A percentile compares a stretch with the other conserved stretches of the same genome.
These are phyloP conservation scores for Filosporella fistucella DNA, from an alignment of 495 filamentous ascomycete species.

Conservation along the genomic window DNA sequence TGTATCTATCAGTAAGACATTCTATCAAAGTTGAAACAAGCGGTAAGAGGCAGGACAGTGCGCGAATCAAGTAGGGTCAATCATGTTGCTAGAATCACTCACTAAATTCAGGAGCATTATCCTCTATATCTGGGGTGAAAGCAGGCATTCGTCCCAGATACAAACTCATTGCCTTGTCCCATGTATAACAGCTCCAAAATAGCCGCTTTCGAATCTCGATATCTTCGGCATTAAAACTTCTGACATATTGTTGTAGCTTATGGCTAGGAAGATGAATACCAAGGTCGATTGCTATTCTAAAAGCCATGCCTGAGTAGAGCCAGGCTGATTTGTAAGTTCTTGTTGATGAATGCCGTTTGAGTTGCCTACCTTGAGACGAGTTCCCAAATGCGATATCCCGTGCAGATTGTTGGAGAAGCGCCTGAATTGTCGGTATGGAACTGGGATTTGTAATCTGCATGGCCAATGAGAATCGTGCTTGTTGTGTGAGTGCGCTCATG, in stretches of 20 bases:
- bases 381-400: too few relatives aligned
- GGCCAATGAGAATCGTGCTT: too few relatives aligned
- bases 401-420: too few relatives aligned
- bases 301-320: conserved; percentile 31
- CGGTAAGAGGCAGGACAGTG: too few relatives aligned
- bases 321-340: too few relatives aligned
- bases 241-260: neutral
- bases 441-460: too few relatives aligned
- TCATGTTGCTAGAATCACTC: neutral
- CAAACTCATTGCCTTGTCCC: conserved; percentile 28
- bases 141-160: conserved; percentile 24
- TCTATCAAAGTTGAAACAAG: too few relatives aligned
- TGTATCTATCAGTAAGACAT: too few relatives aligned
- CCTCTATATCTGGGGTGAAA: neutral
- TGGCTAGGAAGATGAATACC: neutral
- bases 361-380: too few relatives aligned
- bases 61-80: neutral
- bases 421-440: too few relatives aligned
- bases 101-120: neutral
- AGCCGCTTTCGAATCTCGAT: conserved; percentile 26
- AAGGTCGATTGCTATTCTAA: conserved; percentile 21
- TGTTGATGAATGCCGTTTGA: too few relatives aligned
- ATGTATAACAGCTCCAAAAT: conserved; percentile 28
- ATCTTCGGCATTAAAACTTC: conserved; percentile 18
- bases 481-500: too few relatives aligned